A percentile compares a stretch with the other conserved stretches of the same genome.
Conservation (phyloP, 805 yeast genomes). For the Dipodascopsis uninucleata region DNA sequence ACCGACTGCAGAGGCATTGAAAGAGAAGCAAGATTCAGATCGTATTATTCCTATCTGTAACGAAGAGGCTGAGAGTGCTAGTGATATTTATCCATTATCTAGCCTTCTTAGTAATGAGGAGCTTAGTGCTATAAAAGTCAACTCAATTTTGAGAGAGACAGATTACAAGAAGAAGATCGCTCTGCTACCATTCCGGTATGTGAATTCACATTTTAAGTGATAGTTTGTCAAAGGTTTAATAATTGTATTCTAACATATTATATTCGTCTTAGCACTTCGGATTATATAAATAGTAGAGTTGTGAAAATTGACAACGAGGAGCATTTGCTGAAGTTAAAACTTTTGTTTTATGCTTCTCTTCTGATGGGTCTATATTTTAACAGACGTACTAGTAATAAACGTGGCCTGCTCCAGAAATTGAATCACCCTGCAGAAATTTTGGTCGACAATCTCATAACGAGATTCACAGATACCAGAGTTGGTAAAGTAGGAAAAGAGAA, state of each 20-base stretch:
- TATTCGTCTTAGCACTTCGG: constrained; percentile 7
- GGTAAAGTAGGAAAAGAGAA: constrained; percentile 37
- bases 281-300: constrained; percentile 31
- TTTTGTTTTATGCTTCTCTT: constrained; percentile 75
- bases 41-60: constrained; percentile 82
- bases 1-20: constrained; percentile 67
- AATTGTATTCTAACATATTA: too few species aligned
- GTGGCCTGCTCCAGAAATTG: constrained; percentile 51
- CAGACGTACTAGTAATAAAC: constrained; percentile 61
- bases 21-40: constrained; percentile 53
- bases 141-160: constrained; percentile 48
- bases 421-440: constrained; percentile 70
- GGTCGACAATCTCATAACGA: constrained; percentile 64
- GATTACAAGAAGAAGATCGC: constrained; percentile 15
- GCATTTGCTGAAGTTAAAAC: constrained; percentile 57
- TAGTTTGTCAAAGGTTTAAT: too few species aligned
- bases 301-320: constrained; percentile 42
- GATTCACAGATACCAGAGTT: constrained; percentile 65
- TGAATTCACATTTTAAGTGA: too few species aligned
- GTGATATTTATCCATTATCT: constrained; percentile 73
- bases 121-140: constrained; percentile 57
- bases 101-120: constrained; percentile 68
- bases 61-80: constrained; percentile 74
- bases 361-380: constrained; percentile 75
- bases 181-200: constrained; percentile 22